Evolutionary conservation across 805 yeast genomes (phyloP).

Genomic region (Metschnikowia rubicola): DNA sequence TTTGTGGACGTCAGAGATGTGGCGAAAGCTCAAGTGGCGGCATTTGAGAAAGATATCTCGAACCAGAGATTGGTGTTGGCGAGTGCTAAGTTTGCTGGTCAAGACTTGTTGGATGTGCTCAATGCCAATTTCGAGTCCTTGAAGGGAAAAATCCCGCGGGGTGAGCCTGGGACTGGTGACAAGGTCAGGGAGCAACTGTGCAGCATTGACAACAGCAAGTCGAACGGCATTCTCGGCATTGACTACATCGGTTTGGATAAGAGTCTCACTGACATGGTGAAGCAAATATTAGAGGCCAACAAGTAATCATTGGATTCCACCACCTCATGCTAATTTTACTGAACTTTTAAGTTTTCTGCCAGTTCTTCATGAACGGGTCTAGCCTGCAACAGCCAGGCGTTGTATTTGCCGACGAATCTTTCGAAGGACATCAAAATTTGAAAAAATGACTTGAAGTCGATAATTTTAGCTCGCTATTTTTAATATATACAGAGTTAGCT

Average conservation of each 20-base stretch:
- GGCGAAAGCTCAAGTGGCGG: conserved; percentile 17
- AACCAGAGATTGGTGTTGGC: conserved; percentile 31
- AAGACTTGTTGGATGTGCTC: conserved; percentile 32
- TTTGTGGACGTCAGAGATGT: conserved; percentile 24
- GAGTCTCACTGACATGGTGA: conserved; percentile 41
- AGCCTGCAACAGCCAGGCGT: no score
- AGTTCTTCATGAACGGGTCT: no score
- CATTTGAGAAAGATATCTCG: conserved; percentile 16
- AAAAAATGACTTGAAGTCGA: background rate
- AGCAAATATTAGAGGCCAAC: conserved; percentile 31
- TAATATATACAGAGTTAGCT: background rate
- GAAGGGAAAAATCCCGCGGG: conserved; percentile 43
- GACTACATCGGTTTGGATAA: conserved; percentile 36
- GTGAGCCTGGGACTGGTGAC: conserved; percentile 34
- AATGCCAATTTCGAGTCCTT: conserved; percentile 36
- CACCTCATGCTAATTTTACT: no score
- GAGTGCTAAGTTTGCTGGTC: conserved; percentile 25
- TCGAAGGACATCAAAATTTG: background rate
- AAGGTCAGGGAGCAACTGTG: conserved; percentile 19
- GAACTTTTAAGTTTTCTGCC: no score
- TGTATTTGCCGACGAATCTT: no score
- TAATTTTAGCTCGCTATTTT: background rate
- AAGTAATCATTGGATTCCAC: background rate
- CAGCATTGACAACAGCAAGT: conserved; percentile 34
- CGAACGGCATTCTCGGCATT: conserved; percentile 37